Percentiles rank a stretch among this genome's conserved stretches.
These are phyloP conservation scores for Populus ilicifolia DNA, from an alignment of 345 rosid species.

Conservation along the genomic window DNA sequence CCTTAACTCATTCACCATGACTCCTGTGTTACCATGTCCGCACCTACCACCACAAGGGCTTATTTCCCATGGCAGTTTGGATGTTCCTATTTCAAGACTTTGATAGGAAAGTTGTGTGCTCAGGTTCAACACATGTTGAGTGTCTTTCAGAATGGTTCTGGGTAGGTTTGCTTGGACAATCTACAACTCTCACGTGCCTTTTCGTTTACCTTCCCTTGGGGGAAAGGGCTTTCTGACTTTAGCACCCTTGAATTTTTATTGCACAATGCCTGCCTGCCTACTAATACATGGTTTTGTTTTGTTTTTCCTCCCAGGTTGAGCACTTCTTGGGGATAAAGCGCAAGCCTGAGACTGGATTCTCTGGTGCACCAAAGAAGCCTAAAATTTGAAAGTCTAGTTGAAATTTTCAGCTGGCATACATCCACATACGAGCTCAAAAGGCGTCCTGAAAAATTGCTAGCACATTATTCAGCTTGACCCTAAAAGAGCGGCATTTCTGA, in stretches of 20 bases:
- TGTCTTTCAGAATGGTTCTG: background rate
- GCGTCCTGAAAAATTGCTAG: background rate
- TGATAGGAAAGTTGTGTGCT: background rate
- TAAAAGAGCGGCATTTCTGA: background rate
- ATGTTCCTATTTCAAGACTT: background rate
- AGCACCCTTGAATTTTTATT: background rate
- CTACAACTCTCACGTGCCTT: background rate
- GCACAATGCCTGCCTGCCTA: background rate
- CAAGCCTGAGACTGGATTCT: slow-evolving; percentile 48
- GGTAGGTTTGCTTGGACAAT: background rate
- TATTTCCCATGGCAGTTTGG: background rate
- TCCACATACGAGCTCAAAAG: background rate
- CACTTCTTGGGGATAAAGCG: slow-evolving; percentile 94
- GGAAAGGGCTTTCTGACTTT: background rate
- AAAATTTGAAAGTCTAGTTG: slow-evolving; percentile 35
- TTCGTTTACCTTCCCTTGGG: background rate
- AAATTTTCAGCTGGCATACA: background rate
- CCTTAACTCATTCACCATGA: background rate
- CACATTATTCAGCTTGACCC: background rate
- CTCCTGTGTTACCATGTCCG: background rate
- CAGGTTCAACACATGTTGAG: background rate
- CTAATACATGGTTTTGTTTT: background rate
- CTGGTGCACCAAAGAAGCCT: slow-evolving; percentile 51
- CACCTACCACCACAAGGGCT: background rate
- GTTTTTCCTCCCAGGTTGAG: slow-evolving; percentile 55